Conservation (phyloP, 2,329 filamentous ascomycete genomes). For the Sporothrix phasma region DNA sequence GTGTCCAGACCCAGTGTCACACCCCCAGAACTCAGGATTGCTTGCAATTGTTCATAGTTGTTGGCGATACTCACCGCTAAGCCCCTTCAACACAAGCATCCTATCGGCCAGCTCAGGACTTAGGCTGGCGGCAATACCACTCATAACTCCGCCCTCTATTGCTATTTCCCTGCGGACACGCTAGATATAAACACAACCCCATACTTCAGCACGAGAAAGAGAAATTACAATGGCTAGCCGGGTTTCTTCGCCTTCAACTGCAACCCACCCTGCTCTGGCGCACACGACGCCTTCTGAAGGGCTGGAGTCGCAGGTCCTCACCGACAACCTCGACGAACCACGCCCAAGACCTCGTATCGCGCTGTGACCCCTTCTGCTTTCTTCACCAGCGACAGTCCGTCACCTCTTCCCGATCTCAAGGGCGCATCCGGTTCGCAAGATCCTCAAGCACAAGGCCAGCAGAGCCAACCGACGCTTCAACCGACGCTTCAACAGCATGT, state of each 20-base stretch:
- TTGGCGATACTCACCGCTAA: constrained; percentile 5
- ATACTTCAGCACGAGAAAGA: not conserved
- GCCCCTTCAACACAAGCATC: constrained; percentile 1
- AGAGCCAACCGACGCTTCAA: constrained; percentile 11
- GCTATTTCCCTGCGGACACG: not conserved
- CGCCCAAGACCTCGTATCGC: constrained; percentile 14
- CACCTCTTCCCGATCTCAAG: constrained; percentile 23
- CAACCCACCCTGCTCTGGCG: constrained; percentile 40
- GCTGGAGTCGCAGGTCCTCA: constrained; percentile 14
- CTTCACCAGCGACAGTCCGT: not conserved
- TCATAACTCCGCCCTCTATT: constrained; percentile 11
- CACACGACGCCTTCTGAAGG: constrained; percentile 17
- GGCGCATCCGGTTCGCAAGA: not conserved
- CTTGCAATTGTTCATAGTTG: not conserved
- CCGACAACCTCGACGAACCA: not conserved
- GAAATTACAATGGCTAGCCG: constrained; percentile 28
- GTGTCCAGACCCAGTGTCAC: constrained; percentile 3
- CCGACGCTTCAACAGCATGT: constrained; percentile 9
- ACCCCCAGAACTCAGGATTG: not conserved
- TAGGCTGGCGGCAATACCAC: not conserved
- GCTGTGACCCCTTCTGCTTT: constrained; percentile 2
- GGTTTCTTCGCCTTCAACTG: constrained; percentile 36
- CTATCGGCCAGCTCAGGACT: not conserved
- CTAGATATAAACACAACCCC: not conserved
- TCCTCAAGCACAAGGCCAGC: constrained; percentile 16